phyloP scores from a whole-genome alignment of 2,329 filamentous ascomycete genomes.

The Exophiala bonariae region DNA sequence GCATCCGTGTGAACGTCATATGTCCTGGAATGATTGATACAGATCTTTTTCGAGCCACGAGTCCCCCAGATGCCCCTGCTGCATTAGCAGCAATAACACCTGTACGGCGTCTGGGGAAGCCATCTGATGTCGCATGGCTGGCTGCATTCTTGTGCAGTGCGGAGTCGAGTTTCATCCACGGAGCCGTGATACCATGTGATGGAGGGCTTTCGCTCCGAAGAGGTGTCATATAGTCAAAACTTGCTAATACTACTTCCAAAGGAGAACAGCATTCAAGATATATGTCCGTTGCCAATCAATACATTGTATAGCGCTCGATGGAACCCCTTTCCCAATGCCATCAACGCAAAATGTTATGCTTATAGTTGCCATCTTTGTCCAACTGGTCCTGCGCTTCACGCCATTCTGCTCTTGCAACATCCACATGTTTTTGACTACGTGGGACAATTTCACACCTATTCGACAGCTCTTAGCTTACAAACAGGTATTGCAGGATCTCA shows the following conservation, averaged over 20 bases:
- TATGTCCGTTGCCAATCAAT: no score
- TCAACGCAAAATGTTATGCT: slow-evolving; percentile 1
- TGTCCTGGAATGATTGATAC: slow-evolving; percentile 44
- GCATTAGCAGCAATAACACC: slow-evolving; percentile 4
- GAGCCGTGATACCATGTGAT: slow-evolving; percentile 7
- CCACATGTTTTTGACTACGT: not conserved
- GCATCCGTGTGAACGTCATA: slow-evolving; percentile 40
- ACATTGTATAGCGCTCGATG: no score
- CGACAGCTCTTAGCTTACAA: not conserved
- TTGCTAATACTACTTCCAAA: no score
- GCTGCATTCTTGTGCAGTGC: slow-evolving; percentile 2
- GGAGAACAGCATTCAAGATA: no score
- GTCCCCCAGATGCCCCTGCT: slow-evolving; percentile 4
- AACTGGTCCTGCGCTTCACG: not conserved
- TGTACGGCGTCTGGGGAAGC: not conserved
- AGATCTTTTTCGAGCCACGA: slow-evolving; percentile 7
- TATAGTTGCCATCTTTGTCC: not conserved
- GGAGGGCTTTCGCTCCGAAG: slow-evolving; percentile 1
- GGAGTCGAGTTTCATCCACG: slow-evolving; percentile 4
- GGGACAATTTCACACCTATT: not conserved
- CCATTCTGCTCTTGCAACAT: not conserved
- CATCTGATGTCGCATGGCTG: slow-evolving; percentile 2
- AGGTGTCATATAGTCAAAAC: slow-evolving; percentile 1
- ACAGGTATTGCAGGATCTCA: no score
- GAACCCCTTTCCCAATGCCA: no score